Percentiles rank a stretch among this genome's conserved stretches.
Evolutionary conservation across 2,329 filamentous ascomycete genomes (phyloP).

Genomic region (Fusarium sp.): DNA sequence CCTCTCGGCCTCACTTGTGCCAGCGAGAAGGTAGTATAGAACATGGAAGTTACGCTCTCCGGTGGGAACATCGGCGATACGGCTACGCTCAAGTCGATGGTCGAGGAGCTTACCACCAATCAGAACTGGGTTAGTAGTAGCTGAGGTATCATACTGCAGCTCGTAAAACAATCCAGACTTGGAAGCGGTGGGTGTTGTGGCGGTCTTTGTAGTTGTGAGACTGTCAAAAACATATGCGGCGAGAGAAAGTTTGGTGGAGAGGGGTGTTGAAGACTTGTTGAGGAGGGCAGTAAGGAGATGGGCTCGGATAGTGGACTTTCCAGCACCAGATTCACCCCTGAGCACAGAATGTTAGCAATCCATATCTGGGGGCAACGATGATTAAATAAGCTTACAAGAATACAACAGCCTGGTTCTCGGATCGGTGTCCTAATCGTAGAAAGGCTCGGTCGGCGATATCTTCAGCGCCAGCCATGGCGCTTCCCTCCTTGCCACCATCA

Average conservation of each 20-base stretch:
- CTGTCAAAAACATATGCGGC: conserved; percentile 96
- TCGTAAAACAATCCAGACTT: conserved; percentile 97
- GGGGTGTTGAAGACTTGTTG: conserved; percentile 88
- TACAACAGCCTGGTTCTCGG: conserved; percentile 91
- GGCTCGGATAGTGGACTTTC: conserved; percentile 93
- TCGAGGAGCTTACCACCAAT: conserved; percentile 96
- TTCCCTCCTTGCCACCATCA: conserved; percentile 91
- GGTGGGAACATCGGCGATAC: conserved; percentile 90
- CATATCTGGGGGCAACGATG: background rate
- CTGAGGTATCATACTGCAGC: conserved; percentile 92
- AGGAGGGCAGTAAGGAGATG: conserved; percentile 88
- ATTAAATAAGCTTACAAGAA: conserved; percentile 75
- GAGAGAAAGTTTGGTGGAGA: conserved; percentile 92
- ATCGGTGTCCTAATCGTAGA: conserved; percentile 84
- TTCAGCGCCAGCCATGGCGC: conserved; percentile 91
- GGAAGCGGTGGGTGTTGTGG: conserved; percentile 93
- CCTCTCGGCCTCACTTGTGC: conserved; percentile 91
- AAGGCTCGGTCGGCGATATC: conserved; percentile 90
- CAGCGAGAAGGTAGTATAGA: conserved; percentile 92
- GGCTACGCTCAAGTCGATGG: conserved; percentile 89
- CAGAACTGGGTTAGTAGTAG: conserved; percentile 83
- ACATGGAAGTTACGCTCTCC: conserved; percentile 97
- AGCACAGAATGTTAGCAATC: conserved; percentile 35
- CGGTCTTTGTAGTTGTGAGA: conserved; percentile 95
- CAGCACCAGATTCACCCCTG: conserved; percentile 94